Evolutionary conservation across 2,329 filamentous ascomycete species (phyloP), one percentile per base, ranked within the genome.

Genomic region (Beauveria sp.): DNA sequence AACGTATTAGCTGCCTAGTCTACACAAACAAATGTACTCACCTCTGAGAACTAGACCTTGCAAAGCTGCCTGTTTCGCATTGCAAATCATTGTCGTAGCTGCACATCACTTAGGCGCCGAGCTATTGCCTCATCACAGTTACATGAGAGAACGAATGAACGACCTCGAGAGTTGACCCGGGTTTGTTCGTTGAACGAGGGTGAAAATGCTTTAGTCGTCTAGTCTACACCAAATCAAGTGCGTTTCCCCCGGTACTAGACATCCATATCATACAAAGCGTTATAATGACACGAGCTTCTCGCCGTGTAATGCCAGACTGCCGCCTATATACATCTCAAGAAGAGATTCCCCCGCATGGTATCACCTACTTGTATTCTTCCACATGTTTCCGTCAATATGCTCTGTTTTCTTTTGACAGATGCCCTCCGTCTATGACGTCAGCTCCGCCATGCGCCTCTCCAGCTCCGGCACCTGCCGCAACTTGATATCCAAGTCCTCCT

Each of bases 401-500:
- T 20, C 16, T 14, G 1, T 10, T 9, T 45, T 9, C 7, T 14
- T 20, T 54, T 3, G 7, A 50, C 14, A 26, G 1, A 26, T 0
- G 8, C 9, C 3, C 0, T 28, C 14, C 20, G 14, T 50, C 22
- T 57, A 63, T 12, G 61, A 49, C 61, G 81, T 90, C 74, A 98
- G 76, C 76, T 98, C 93, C 18, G 81, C 85, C 71, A 98, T 87
- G 61, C 95, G 83, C 73, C 88, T 87, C 81, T 97, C 88, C 66
- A 96, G 83, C 70, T 96, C 93, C 0, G 91, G 91, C 9, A 98
- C 89, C 65, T 91, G 88, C 63, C 95, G 82, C 57, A 99, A 77
- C 73, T 91, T 83, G 55, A 96, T 79, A 63, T 98, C 93, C 49
- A 98, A 80, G 66, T 98, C 93, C 72, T 99, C 95, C 75, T 90